Base-by-base conservation (phyloP, 1,284 basidiomycete genomes). In the Sutorius eximius region DNA sequence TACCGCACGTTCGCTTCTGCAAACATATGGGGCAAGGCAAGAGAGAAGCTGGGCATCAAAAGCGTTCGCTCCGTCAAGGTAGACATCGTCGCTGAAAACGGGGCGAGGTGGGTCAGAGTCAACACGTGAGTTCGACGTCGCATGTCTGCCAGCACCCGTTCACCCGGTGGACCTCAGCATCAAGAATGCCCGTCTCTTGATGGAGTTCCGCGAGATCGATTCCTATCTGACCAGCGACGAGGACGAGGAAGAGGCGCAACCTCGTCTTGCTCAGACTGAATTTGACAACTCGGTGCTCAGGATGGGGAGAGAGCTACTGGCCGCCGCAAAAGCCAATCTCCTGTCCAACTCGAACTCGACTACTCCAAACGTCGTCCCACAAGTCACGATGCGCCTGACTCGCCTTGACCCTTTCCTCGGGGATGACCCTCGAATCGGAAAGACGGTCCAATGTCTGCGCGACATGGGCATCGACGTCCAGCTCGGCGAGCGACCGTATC, bases 141-240 rank as follows among this genome's bases (percentile, higher is more conserved):
- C 18, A 30, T 5, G 15, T 40, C 45, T 12, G 18, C 30, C 36
- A 29, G 45, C 30, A 30, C 49, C 18, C 49, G 16, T 36, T 29
- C 12, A 22, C 24, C 61, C 29, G 45, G 18, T 22, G 13, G 10
- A 20, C 41, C 16, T 41, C 61, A 93, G 90, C 9, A 83, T 86
- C 27, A 93, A 89, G 64, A 87, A 89, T 53, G 78, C 83, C 0
- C 82, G 87, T n/a, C 75, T 93, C 22, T 69, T 88, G 4, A 79
- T 87, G 30, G 91, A 93, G 68, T 87, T 93, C 60, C 80, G 86
- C 37, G 89, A 93, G 72, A 81, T 88, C 30, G 91, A 93, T 61
- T 91, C 89, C 1, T 93, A 91, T 67, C 63, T 86, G 34, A 89
- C 85, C 0, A 87, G 84, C 52, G 86, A 85, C 2, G 81, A 82